phyloP scores from a whole-genome alignment of 2,329 filamentous ascomycete species.

The Neonectria hederae region DNA sequence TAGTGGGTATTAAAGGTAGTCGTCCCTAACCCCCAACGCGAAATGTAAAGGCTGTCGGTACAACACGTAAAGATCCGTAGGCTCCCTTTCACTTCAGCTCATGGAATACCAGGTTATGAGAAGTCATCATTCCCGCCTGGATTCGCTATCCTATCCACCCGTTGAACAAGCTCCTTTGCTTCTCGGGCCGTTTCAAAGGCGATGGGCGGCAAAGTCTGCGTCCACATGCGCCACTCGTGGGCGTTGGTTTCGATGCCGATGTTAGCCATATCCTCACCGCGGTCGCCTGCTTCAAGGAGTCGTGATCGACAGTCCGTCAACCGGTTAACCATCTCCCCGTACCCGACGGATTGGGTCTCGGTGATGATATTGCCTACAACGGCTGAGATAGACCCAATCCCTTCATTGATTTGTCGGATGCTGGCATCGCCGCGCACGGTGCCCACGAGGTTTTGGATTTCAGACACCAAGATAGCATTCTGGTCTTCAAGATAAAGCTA shows the following conservation, averaged over 20 bases:
- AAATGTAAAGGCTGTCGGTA: background rate
- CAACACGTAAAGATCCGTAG: background rate
- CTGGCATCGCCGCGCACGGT: conserved; percentile 73
- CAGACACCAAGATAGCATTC: conserved; percentile 79
- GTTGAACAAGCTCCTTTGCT: conserved; percentile 74
- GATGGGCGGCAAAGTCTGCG: conserved; percentile 78
- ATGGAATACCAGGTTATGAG: conserved; percentile 47
- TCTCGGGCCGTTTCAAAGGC: conserved; percentile 88
- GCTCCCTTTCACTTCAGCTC: background rate
- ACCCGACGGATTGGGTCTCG: conserved; percentile 68
- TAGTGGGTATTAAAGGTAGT: conserved; percentile 15
- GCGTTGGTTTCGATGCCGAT: conserved; percentile 59
- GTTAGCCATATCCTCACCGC: conserved; percentile 67
- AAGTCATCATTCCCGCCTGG: conserved; percentile 55
- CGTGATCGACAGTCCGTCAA: conserved; percentile 72
- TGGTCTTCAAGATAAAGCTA: conserved; percentile 85
- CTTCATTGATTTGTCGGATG: conserved; percentile 71
- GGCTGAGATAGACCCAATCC: conserved; percentile 75
- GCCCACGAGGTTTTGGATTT: conserved; percentile 82
- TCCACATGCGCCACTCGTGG: conserved; percentile 70
- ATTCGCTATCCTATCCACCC: conserved; percentile 51
- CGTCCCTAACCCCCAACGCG: background rate
- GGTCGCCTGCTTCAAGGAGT: conserved; percentile 70
- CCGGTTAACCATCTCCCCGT: conserved; percentile 62
- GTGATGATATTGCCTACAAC: conserved; percentile 76